Conservation (phyloP, 768 basidiomycete genomes). For the Hygrocybe coccinea region DNA sequence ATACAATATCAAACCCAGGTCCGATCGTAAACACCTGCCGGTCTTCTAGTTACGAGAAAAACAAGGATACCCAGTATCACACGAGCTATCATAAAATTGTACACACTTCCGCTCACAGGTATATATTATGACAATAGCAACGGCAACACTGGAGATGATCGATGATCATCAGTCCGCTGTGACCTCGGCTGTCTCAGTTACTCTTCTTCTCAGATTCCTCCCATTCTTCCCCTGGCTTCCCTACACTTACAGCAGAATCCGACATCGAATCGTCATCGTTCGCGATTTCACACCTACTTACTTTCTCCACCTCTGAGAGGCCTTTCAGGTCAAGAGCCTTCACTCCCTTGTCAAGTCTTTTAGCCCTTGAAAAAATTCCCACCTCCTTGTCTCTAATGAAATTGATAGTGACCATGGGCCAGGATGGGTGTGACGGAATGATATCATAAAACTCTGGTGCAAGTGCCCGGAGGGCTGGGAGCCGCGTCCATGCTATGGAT, state of each 20-base stretch:
- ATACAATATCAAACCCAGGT: too few relatives aligned
- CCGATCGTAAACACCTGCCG: too few relatives aligned
- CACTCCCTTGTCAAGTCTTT: slow-evolving; percentile 50
- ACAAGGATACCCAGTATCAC: too few relatives aligned
- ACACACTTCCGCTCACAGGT: too few relatives aligned
- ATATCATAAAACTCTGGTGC: slow-evolving; percentile 91
- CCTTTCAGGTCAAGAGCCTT: neutral
- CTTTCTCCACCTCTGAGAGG: neutral
- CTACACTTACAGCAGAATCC: neutral
- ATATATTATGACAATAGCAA: too few relatives aligned
- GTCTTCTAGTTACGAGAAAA: too few relatives aligned
- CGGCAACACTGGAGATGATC: too few relatives aligned
- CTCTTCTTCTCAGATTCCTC: too few relatives aligned
- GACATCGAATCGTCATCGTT: neutral
- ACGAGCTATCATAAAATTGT: too few relatives aligned
- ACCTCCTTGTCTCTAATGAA: slow-evolving; percentile 90
- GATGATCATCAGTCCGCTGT: too few relatives aligned
- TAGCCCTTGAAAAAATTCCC: slow-evolving; percentile 84
- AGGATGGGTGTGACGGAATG: slow-evolving; percentile 82
- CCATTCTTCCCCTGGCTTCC: too few relatives aligned
- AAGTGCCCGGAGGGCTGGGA: slow-evolving; percentile 74
- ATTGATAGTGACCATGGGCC: slow-evolving; percentile 92
- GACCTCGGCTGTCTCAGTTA: too few relatives aligned
- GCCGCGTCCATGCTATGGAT: slow-evolving; percentile 89
- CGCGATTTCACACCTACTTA: neutral